A percentile compares a stretch with the other conserved stretches of the same genome.
These are phyloP conservation scores for Trichoderma breve DNA, from an alignment of 2,329 filamentous ascomycete species.

Conservation along the genomic window DNA sequence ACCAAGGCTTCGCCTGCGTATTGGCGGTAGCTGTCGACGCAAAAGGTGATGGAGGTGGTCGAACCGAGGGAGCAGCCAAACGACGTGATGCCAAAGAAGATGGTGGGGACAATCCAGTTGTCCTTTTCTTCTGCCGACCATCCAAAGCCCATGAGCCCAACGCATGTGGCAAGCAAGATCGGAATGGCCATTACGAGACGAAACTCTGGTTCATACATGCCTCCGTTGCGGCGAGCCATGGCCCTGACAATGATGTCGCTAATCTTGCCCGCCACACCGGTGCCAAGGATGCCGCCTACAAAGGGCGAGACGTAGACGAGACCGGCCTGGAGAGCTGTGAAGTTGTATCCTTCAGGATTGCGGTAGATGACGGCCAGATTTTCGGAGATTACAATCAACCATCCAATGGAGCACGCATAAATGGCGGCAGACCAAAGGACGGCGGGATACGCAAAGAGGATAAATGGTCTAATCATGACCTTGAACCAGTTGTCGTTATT, in stretches of 20 bases:
- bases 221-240: constrained; percentile 84
- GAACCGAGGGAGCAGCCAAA: constrained; percentile 90
- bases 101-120: constrained; percentile 84
- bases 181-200: constrained; percentile 84
- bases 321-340: constrained; percentile 75
- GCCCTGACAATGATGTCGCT: constrained; percentile 80
- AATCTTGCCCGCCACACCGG: constrained; percentile 82
- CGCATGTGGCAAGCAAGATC: constrained; percentile 71
- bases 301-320: constrained; percentile 90
- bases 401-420: constrained; percentile 86
- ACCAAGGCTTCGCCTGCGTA: constrained; percentile 94
- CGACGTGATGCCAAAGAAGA: constrained; percentile 89
- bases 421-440: constrained; percentile 85
- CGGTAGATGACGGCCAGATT: constrained; percentile 79
- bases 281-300: constrained; percentile 84
- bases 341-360: constrained; percentile 68
- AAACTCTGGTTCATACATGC: constrained; percentile 93
- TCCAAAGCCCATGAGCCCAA: constrained; percentile 94
- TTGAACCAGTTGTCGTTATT: constrained; percentile 75
- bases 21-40: constrained; percentile 87
- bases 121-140: constrained; percentile 78
- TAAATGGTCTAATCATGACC: constrained; percentile 75
- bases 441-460: constrained; percentile 82
- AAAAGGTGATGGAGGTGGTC: constrained; percentile 91
- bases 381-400: constrained; percentile 94